Conservation (phyloP, 225 moss, liverwort and hornwort genomes). For the Polytrichum formosum region DNA sequence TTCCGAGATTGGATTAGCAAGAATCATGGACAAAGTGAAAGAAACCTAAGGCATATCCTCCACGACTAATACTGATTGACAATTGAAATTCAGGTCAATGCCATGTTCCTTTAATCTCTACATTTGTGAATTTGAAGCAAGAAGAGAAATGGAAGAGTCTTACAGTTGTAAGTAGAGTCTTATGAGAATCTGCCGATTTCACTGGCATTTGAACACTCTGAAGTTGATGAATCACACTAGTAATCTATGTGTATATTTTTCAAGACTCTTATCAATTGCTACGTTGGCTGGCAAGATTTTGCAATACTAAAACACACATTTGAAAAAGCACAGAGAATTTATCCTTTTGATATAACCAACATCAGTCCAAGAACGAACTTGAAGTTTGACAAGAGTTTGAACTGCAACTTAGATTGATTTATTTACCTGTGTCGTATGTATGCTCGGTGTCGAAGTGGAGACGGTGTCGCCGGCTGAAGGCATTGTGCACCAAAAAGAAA, state of each 20-base stretch:
- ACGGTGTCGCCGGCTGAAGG: conserved; percentile 17
- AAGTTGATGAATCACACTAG: not conserved
- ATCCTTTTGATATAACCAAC: not conserved
- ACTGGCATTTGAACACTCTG: not conserved
- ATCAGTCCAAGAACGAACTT: not conserved
- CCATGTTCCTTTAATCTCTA: no score
- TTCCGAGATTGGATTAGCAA: no score
- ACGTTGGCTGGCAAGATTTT: not conserved
- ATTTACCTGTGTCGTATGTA: conserved; percentile 23
- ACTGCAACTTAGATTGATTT: not conserved
- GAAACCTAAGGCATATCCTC: no score
- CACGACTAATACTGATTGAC: no score
- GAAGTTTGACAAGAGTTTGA: not conserved
- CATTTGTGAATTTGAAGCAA: no score
- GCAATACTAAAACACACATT: not conserved
- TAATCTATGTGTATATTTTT: not conserved
- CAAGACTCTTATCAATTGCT: no score
- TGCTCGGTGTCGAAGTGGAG: not conserved
- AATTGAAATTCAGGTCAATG: no score
- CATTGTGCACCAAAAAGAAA: conserved; percentile 19
- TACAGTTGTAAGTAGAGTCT: no score
- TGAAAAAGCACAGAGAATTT: not conserved
- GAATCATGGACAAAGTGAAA: no score
- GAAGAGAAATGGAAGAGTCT: no score
- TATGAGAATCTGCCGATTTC: no score